A percentile compares a stretch with the other conserved stretches of the same genome.
phyloP scores from a whole-genome alignment of 495 filamentous ascomycete species.

The Cercophora scortea region DNA sequence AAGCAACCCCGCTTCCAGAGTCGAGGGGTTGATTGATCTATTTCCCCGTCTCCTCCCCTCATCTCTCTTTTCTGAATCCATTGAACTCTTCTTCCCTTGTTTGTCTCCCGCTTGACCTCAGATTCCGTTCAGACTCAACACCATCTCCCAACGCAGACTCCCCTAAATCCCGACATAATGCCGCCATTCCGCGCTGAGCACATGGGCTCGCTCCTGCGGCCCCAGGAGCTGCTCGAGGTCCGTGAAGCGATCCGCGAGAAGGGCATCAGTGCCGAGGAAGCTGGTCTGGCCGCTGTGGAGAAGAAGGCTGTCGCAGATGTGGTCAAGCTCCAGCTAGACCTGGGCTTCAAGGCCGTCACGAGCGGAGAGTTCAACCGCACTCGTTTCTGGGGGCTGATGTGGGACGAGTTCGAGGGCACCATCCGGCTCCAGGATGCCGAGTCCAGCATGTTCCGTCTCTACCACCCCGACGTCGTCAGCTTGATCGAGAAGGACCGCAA shows the following conservation, averaged over 20 bases:
- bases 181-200: constrained; percentile 82
- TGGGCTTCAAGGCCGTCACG: constrained; percentile 60
- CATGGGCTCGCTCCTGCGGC: constrained; percentile 72
- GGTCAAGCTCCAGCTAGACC: constrained; percentile 55
- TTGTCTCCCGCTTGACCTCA: too few species aligned
- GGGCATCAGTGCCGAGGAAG: constrained; percentile 46
- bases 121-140: too few species aligned
- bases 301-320: constrained; percentile 60
- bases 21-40: too few species aligned
- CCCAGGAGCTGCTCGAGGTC: constrained; percentile 55
- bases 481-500: constrained; percentile 52
- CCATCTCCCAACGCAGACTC: not conserved
- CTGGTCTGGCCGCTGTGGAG: constrained; percentile 46
- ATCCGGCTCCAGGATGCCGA: constrained; percentile 58
- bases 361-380: constrained; percentile 73
- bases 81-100: too few species aligned
- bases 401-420: constrained; percentile 62
- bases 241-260: constrained; percentile 52
- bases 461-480: constrained; percentile 73
- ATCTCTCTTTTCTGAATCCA: too few species aligned
- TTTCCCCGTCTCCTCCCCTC: too few species aligned
- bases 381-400: constrained; percentile 60
- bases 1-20: too few species aligned
- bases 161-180: constrained; percentile 26
- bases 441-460: constrained; percentile 60